Evolutionary conservation across 345 rosid species (phyloP).

Genomic region (Dipteronia sinensis): DNA sequence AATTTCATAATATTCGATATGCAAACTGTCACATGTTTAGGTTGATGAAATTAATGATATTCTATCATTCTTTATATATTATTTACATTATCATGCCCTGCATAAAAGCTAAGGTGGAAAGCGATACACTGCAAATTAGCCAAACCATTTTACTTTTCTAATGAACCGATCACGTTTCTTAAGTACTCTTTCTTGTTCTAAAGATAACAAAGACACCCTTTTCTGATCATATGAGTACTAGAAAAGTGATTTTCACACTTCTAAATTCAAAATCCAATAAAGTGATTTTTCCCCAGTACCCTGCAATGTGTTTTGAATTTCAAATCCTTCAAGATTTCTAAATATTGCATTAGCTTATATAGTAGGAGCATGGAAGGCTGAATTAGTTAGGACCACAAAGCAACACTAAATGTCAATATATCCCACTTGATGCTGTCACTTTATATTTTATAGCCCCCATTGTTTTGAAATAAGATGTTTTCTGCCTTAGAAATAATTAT

Average conservation of each 20-base stretch:
- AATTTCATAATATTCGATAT: neutral
- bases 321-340: neutral
- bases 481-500: neutral
- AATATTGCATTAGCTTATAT: neutral
- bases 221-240: neutral
- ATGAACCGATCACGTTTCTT: neutral
- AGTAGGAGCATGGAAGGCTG: neutral
- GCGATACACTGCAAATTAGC: neutral
- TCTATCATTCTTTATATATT: neutral
- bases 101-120: neutral
- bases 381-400: neutral
- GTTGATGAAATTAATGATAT: neutral
- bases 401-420: neutral
- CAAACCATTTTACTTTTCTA: neutral
- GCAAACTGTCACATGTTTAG: neutral
- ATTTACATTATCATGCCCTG: neutral
- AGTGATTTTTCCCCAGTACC: neutral
- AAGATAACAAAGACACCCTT: neutral
- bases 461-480: neutral
- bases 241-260: neutral
- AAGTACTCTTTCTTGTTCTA: neutral
- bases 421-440: neutral
- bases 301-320: neutral
- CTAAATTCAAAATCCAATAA: neutral
- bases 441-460: too few species aligned